These are phyloP conservation scores for Rhizophagus clarus DNA, from an alignment of 192 early-diverging fungal species.

Conservation along the genomic window DNA sequence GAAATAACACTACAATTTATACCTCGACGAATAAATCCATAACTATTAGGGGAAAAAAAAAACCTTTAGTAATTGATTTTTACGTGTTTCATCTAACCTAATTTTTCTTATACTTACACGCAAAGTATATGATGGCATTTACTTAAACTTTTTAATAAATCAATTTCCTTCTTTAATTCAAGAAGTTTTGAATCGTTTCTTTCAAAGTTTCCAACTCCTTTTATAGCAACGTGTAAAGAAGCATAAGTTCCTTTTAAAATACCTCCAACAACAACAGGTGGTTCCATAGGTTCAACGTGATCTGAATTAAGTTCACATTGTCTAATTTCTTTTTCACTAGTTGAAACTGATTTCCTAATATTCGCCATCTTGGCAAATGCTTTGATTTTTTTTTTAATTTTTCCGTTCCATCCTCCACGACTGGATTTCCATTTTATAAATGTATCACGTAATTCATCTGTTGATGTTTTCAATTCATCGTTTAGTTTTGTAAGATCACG, in stretches of 20 bases:
- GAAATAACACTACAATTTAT: not conserved
- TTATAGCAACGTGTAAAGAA: not conserved
- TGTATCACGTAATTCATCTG: not conserved
- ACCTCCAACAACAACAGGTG: not conserved
- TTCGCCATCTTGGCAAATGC: not conserved
- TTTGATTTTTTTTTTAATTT: not conserved
- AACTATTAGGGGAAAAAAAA: not conserved
- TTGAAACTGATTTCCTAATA: not conserved
- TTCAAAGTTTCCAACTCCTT: not conserved
- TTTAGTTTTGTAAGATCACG: not conserved
- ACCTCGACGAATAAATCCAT: not conserved
- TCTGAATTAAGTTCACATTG: not conserved
- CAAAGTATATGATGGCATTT: not conserved
- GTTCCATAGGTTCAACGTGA: not conserved
- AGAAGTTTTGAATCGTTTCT: not conserved
- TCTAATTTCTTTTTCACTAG: not conserved
- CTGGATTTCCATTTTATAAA: not conserved
- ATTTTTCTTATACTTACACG: not conserved
- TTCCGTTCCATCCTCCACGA: not conserved
- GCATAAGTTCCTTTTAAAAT: not conserved
- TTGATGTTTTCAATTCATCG: not conserved
- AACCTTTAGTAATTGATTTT: not conserved
- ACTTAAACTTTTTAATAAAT: not conserved
- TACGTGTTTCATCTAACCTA: not conserved
- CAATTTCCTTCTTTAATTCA: constrained; percentile 1